Percentiles rank a stretch among this genome's conserved stretches.
Evolutionary conservation across 2,329 filamentous ascomycete genomes (phyloP).

Genomic region (Neophaeococcomyces aloes): DNA sequence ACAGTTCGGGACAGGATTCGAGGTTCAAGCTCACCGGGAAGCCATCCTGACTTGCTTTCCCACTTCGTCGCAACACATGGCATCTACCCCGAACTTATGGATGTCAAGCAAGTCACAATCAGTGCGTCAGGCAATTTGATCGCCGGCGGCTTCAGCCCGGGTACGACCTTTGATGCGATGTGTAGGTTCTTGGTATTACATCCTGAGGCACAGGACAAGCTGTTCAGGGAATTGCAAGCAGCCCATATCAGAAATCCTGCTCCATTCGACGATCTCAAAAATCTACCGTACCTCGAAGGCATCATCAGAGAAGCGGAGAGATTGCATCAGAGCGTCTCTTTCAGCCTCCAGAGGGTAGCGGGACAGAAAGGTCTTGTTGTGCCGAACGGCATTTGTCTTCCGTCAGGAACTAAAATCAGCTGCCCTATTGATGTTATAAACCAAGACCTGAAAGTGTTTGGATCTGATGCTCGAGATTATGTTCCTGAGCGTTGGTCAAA

Average conservation of each 20-base stretch:
- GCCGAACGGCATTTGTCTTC: slow-evolving; percentile 7
- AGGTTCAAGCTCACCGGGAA: too few relatives aligned
- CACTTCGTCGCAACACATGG: too few relatives aligned
- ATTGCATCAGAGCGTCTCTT: neutral
- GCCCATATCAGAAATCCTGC: too few relatives aligned
- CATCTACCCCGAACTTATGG: neutral
- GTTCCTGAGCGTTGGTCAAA: slow-evolving; percentile 6
- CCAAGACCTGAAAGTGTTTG: slow-evolving; percentile 1
- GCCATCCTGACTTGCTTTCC: too few relatives aligned
- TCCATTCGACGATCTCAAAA: too few relatives aligned
- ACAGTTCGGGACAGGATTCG: slow-evolving; percentile 1
- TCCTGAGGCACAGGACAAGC: too few relatives aligned
- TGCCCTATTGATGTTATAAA: slow-evolving; percentile 5
- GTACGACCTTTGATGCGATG: slow-evolving; percentile 3
- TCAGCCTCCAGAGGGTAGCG: slow-evolving; percentile 8
- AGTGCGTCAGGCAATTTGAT: slow-evolving; percentile 8
- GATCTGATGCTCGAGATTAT: slow-evolving; percentile 5
- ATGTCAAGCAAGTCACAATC: slow-evolving; percentile 5
- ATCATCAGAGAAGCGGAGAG: too few relatives aligned
- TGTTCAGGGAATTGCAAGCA: too few relatives aligned
- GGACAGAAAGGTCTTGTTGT: slow-evolving; percentile 1
- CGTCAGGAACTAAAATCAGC: slow-evolving; percentile 8
- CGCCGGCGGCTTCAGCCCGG: slow-evolving; percentile 9
- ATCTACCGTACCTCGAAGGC: too few relatives aligned
- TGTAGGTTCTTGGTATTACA: slow-evolving; percentile 1